These are phyloP conservation scores for Botrytis sinoallii DNA, from an alignment of 2,329 filamentous ascomycete genomes.

Conservation along the genomic window DNA sequence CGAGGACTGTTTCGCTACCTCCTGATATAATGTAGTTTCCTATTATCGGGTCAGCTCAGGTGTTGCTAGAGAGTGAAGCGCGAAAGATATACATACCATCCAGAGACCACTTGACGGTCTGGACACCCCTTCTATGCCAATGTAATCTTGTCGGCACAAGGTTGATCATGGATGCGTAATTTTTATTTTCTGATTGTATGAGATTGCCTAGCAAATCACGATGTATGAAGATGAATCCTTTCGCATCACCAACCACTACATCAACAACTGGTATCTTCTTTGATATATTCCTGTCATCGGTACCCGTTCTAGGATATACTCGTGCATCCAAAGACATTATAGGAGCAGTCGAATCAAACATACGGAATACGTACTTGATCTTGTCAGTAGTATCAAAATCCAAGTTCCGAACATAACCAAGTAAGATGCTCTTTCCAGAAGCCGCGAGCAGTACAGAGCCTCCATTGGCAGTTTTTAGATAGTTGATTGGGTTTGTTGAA, in stretches of 20 bases:
- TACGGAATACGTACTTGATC: constrained; percentile 54
- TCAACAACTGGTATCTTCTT: constrained; percentile 53
- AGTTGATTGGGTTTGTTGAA: constrained; percentile 43
- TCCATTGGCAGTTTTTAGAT: constrained; percentile 49
- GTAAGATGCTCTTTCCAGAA: constrained; percentile 52
- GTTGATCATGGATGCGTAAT: constrained; percentile 31
- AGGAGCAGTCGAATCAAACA: constrained; percentile 58
- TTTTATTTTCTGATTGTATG: constrained; percentile 42
- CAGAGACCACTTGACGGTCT: constrained; percentile 83
- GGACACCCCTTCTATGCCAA: constrained; percentile 86
- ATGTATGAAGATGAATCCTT: constrained; percentile 79
- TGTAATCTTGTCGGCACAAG: constrained; percentile 66
- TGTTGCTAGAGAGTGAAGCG: background rate
- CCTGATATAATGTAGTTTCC: constrained; percentile 93
- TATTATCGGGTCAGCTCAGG: constrained; percentile 42
- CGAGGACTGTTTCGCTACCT: constrained; percentile 82
- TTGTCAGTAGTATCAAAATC: constrained; percentile 41
- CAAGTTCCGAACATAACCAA: constrained; percentile 51
- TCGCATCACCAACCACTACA: constrained; percentile 71
- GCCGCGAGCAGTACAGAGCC: constrained; percentile 59
- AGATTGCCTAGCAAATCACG: constrained; percentile 63
- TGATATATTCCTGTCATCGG: constrained; percentile 33
- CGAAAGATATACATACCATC: constrained; percentile 62
- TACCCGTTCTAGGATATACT: constrained; percentile 35
- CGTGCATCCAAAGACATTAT: constrained; percentile 67